These are phyloP conservation scores for Teunomyces pallodes DNA, from an alignment of 805 yeast species.

Conservation along the genomic window DNA sequence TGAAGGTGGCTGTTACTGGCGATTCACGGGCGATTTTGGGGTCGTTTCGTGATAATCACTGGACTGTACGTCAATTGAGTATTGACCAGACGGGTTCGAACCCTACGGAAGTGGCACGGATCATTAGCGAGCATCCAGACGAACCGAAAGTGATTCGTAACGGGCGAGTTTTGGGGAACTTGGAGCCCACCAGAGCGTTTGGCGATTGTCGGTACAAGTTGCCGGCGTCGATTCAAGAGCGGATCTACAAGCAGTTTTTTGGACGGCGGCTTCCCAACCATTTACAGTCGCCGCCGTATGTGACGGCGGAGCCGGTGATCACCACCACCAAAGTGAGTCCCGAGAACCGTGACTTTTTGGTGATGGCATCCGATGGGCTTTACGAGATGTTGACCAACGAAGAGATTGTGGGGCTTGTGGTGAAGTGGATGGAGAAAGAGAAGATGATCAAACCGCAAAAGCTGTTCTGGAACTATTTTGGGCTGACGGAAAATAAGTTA, in stretches of 20 bases:
- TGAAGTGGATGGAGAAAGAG: slow-evolving; percentile 85
- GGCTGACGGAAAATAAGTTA: slow-evolving; percentile 45
- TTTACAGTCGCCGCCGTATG: slow-evolving; percentile 90
- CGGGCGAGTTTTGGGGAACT: slow-evolving; percentile 88
- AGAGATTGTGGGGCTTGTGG: slow-evolving; percentile 88
- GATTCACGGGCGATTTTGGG: slow-evolving; percentile 93
- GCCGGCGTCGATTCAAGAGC: slow-evolving; percentile 71
- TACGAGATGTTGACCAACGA: slow-evolving; percentile 90
- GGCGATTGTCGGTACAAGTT: slow-evolving; percentile 96
- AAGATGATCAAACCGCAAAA: slow-evolving; percentile 54
- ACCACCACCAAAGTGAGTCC: slow-evolving; percentile 77
- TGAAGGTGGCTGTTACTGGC: slow-evolving; percentile 93
- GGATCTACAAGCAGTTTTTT: slow-evolving; percentile 71
- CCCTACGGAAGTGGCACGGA: slow-evolving; percentile 78
- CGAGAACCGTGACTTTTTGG: slow-evolving; percentile 75
- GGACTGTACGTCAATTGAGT: slow-evolving; percentile 86
- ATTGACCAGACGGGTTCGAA: slow-evolving; percentile 95
- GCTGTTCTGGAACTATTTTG: slow-evolving; percentile 46
- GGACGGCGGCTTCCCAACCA: slow-evolving; percentile 74
- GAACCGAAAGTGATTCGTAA: slow-evolving; percentile 80
- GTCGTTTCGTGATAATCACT: slow-evolving; percentile 61
- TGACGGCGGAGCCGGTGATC: slow-evolving; percentile 92
- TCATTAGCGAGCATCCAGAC: slow-evolving; percentile 85
- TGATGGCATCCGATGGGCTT: slow-evolving; percentile 91
- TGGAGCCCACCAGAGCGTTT: slow-evolving; percentile 95